phyloP scores from a whole-genome alignment of 1,284 basidiomycete species.

The Sporisorium exsertum region DNA sequence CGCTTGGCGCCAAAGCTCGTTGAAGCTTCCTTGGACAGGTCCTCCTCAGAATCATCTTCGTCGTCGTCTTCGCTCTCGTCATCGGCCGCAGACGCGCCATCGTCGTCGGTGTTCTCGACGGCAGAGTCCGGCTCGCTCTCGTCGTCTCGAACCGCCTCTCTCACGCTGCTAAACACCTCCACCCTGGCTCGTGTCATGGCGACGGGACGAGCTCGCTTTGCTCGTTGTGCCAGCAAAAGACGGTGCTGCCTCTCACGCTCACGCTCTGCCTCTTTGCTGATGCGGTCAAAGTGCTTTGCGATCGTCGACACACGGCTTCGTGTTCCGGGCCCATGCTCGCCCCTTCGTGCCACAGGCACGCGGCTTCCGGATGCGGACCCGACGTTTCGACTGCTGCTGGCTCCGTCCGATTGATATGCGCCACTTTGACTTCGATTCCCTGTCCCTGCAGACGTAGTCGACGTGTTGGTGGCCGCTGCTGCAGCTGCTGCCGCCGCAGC shows the following conservation, averaged over 20 bases:
- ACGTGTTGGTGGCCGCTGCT: conserved; percentile 18
- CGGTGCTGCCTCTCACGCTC: conserved; percentile 71
- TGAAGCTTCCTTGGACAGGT: conserved; percentile 19
- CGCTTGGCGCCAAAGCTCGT: conserved; percentile 23
- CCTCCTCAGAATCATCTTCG: conserved; percentile 47
- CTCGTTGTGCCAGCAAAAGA: conserved; percentile 57
- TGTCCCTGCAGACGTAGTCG: not conserved
- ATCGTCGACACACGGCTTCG: conserved; percentile 72
- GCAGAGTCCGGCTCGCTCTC: conserved; percentile 58
- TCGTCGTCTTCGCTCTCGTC: conserved; percentile 56
- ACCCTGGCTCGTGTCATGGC: conserved; percentile 89
- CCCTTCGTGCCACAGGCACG: conserved; percentile 40
- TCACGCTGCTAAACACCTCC: conserved; percentile 88
- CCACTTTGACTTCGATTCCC: conserved; percentile 28
- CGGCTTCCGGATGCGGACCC: conserved; percentile 26
- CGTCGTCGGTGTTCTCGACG: conserved; percentile 40
- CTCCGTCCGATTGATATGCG: conserved; percentile 38
- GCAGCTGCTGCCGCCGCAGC: conserved; percentile 28
- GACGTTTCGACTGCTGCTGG: conserved; percentile 25
- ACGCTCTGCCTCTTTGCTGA: conserved; percentile 73
- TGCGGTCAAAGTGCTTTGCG: conserved; percentile 72
- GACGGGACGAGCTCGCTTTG: conserved; percentile 84
- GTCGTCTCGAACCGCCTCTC: conserved; percentile 90
- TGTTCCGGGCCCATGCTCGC: conserved; percentile 48
- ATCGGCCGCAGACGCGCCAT: conserved; percentile 49